These are phyloP conservation scores for Verticillium isaacii DNA, from an alignment of 2,329 filamentous ascomycete genomes.

Conservation along the genomic window DNA sequence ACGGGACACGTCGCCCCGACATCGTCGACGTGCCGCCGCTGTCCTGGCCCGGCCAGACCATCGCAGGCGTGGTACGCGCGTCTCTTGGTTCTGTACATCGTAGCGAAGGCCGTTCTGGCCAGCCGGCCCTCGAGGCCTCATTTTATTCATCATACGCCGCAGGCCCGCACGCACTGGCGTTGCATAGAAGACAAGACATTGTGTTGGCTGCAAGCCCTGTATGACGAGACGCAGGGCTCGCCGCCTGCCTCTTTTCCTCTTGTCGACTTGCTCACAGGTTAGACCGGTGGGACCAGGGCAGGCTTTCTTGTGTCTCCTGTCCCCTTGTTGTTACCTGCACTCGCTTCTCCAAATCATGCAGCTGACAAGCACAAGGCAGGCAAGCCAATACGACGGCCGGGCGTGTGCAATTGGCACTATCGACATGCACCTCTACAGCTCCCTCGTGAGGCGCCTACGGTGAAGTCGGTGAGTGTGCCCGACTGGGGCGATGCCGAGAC, in stretches of 20 bases:
- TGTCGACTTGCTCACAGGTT: not conserved
- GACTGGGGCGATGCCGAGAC: not conserved
- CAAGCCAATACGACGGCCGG: not conserved
- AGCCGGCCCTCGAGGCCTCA: not conserved
- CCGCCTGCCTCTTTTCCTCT: not conserved
- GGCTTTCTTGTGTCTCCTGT: not conserved
- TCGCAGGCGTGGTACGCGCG: not conserved
- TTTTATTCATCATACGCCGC: not conserved
- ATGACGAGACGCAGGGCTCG: not conserved
- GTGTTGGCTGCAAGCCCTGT: not conserved
- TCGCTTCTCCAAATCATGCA: not conserved
- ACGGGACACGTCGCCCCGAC: not conserved
- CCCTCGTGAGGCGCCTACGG: not conserved
- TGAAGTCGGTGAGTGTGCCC: not conserved
- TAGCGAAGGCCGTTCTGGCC: no score
- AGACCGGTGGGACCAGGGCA: not conserved
- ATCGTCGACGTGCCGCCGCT: not conserved
- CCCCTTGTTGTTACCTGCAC: not conserved
- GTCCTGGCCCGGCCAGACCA: not conserved
- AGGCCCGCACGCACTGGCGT: not conserved
- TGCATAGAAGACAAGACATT: not conserved
- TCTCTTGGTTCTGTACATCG: not conserved
- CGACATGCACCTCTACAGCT: not conserved
- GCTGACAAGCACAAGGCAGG: not conserved
- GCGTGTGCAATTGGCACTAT: not conserved